A percentile compares a stretch with the other conserved stretches of the same genome.
Conservation (phyloP, 1,139 yeast genomes). For the Petasospora fabianii region DNA sequence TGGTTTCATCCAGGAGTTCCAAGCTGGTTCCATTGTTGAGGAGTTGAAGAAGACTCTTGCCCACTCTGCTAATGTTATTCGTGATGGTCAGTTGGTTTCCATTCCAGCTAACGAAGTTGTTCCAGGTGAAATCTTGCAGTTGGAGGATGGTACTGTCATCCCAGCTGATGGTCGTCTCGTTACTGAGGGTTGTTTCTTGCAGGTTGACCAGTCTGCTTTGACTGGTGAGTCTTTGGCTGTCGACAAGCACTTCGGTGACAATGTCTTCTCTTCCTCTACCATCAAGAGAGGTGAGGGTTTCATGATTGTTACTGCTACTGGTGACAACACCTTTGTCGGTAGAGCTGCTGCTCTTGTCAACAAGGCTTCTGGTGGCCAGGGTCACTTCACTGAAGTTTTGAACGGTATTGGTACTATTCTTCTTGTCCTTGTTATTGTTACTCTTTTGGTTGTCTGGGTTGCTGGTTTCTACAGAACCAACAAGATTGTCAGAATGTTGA, state of each 20-base stretch:
- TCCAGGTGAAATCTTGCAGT: constrained; percentile 89
- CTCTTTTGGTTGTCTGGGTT: constrained; percentile 87
- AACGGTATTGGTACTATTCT: constrained; percentile 96
- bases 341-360: constrained; percentile 96
- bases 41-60: constrained; percentile 92
- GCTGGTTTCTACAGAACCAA: constrained; percentile 95
- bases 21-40: constrained; percentile 95
- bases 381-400: constrained; percentile 97
- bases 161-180: constrained; percentile 96
- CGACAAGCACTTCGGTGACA: constrained; percentile 87
- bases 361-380: constrained; percentile 90
- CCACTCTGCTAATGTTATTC: constrained; percentile 79
- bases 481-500: constrained; percentile 82
- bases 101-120: constrained; percentile 79
- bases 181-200: constrained; percentile 83
- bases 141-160: constrained; percentile 92
- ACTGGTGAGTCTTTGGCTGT: constrained; percentile 98
- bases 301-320: constrained; percentile 94
- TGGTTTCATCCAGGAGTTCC: constrained; percentile 97
- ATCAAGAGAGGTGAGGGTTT: constrained; percentile 97
- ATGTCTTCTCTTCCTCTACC: constrained; percentile 89
- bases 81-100: constrained; percentile 78
- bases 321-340: constrained; percentile 92
- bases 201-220: constrained; percentile 96
- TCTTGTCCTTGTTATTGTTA: constrained; percentile 82